Conservation (phyloP, 768 basidiomycete genomes). For the Pisolithus tinctorius region DNA sequence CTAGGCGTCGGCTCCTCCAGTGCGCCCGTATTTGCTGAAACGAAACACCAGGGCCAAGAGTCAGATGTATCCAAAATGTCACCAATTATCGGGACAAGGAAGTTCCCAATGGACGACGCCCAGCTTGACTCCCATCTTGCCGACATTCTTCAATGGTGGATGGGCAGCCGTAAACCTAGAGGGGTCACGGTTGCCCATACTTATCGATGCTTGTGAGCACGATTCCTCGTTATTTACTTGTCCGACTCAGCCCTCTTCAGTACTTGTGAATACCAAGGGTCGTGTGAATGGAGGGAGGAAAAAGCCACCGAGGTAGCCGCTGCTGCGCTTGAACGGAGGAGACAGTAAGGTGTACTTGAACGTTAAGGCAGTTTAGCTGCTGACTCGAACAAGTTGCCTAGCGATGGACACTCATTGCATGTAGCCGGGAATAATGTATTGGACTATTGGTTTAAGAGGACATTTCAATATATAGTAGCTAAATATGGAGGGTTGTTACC, state of each 20-base stretch:
- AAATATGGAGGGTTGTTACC: too few species aligned
- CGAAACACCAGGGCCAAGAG: not conserved
- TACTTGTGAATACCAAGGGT: constrained; percentile 64
- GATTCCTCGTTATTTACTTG: not conserved
- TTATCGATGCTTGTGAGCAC: constrained; percentile 59
- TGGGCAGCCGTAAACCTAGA: constrained; percentile 55
- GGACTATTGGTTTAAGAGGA: too few species aligned
- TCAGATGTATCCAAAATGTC: constrained; percentile 7
- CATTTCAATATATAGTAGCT: too few species aligned
- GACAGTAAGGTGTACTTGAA: not conserved
- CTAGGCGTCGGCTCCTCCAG: constrained; percentile 1
- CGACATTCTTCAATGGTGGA: constrained; percentile 68
- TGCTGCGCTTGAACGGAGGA: not conserved
- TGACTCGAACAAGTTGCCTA: too few species aligned
- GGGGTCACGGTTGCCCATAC: constrained; percentile 62
- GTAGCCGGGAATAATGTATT: too few species aligned
- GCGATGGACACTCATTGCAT: too few species aligned
- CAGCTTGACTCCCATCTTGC: constrained; percentile 49
- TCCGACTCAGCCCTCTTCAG: constrained; percentile 26
- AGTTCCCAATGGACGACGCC: constrained; percentile 47
- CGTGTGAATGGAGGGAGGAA: constrained; percentile 72
- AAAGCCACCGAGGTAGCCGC: constrained; percentile 35
- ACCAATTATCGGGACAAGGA: constrained; percentile 59
- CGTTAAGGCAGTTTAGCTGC: not conserved
- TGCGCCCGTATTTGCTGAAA: not conserved